Conservation (phyloP, 2,329 filamentous ascomycete genomes). For the Podosphaera xanthii region DNA sequence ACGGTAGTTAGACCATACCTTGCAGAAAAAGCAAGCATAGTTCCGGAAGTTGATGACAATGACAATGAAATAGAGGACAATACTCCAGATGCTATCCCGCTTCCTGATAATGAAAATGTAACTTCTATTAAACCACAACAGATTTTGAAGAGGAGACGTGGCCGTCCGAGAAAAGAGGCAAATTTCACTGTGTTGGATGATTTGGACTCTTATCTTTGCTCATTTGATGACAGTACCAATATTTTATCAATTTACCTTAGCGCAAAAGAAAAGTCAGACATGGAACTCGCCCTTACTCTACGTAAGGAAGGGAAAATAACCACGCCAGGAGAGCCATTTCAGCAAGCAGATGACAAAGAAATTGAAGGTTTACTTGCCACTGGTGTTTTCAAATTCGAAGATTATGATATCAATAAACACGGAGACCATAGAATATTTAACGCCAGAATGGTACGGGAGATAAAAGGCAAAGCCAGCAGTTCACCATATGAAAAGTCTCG, state of each 20-base stretch:
- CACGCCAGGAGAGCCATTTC: not conserved
- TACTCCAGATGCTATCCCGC: not conserved
- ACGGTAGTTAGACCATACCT: conserved; percentile 4
- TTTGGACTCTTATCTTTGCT: not conserved
- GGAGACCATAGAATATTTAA: not conserved
- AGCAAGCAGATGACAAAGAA: not conserved
- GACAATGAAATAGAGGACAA: not conserved
- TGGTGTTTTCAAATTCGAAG: not conserved
- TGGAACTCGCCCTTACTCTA: not conserved
- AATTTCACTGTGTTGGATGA: not conserved
- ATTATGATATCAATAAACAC: not conserved
- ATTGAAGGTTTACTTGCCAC: not conserved
- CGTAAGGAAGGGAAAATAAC: not conserved
- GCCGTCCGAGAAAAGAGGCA: not conserved
- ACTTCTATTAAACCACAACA: not conserved
- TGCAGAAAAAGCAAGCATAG: not conserved
- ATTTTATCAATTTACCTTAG: not conserved
- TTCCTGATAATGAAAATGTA: not conserved
- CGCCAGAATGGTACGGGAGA: not conserved
- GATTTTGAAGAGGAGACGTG: no score
- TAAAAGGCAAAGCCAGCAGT: not conserved
- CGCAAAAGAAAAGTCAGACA: not conserved
- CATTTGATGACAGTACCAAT: not conserved
- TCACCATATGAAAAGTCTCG: not conserved
- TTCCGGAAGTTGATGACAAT: not conserved